Base-by-base conservation (phyloP, 306 rosid genomes). In the Quercus bicolor region DNA sequence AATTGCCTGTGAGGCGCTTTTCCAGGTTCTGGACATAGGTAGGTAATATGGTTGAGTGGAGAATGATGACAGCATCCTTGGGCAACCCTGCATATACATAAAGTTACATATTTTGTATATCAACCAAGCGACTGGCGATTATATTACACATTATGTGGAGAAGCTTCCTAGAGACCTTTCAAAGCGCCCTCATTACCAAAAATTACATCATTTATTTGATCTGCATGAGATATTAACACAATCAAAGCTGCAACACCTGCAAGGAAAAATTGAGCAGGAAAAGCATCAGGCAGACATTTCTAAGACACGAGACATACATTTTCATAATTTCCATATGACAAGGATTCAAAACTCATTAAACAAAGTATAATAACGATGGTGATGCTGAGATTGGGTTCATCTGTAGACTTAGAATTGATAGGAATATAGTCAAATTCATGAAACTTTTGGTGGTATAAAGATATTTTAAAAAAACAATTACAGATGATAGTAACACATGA, bases 171-270 rank as follows among this genome's bases (percentile, higher is more conserved):
- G 19, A 81, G 53, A 92, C 92, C 94, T 90, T 84, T 84, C 74
- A 73, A 60, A 86, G 83, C 79, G 78, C 86, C 83, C 78, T 84
- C 84, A 1, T 85, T 77, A 7, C 93, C 92, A 60, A 80, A 87
- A 53, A 89, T 70, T 60, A 82, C 77, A 79, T 92, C 87, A 68
- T 73, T 84, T 26, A 77, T 81, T 83, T 88, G 86, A 81, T 89
- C 91, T 9, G 37, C 77, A 29, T 85, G 82, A 82, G 89, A 78
- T 75, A 85, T 73, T 74, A 75, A 79, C 80, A 92, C 84, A 79
- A 94, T 82, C 84, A 92, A 80, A 86, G 96, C 97, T 15, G 85
- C 71, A 43, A 80, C 93, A 81, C 85, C 98, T 94, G 92, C 88
- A 83, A 82, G 79, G 57, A 75, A 74, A 75, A 29, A 66, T 16